Conservation (phyloP, 177 flowering plant species). For the Vitis hybrid region DNA sequence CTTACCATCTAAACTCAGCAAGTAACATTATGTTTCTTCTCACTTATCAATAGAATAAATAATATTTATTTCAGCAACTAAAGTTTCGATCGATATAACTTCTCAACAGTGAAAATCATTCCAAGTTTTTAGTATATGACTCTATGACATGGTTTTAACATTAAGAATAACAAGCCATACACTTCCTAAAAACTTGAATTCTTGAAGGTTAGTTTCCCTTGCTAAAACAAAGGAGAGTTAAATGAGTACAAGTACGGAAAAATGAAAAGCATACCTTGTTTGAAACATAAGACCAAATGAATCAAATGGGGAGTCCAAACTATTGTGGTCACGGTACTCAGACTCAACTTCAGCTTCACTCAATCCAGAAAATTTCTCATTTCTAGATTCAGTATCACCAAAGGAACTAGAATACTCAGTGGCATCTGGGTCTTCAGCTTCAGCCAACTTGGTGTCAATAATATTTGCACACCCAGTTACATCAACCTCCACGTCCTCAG, state of each 20-base stretch:
- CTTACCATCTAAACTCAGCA: too few relatives aligned
- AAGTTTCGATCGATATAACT: too few relatives aligned
- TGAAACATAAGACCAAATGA: conserved; percentile 35
- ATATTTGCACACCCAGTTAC: conserved; percentile 33
- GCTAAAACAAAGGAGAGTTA: background rate
- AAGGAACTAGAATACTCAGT: conserved; percentile 94
- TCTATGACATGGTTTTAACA: background rate
- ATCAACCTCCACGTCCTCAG: conserved; percentile 45
- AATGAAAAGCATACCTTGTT: conserved; percentile 38
- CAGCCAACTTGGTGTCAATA: conserved; percentile 22
- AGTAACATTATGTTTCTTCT: too few relatives aligned
- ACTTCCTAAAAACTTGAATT: background rate
- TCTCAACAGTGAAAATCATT: too few relatives aligned
- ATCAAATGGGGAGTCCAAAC: conserved; percentile 35
- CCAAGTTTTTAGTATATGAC: too few relatives aligned
- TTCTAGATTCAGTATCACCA: conserved; percentile 56
- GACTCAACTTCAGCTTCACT: conserved; percentile 89
- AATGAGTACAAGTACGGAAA: conserved; percentile 4
- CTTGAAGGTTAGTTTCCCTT: background rate
- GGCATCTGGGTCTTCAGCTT: conserved; percentile 67
- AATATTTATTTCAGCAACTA: too few relatives aligned
- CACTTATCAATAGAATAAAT: too few relatives aligned
- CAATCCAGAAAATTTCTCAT: conserved; percentile 43
- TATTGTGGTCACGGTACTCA: conserved; percentile 35
- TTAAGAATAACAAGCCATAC: background rate